These are phyloP conservation scores for Hanseniaspora sp. DNA, from an alignment of 1,139 yeast genomes.

Conservation along the genomic window DNA sequence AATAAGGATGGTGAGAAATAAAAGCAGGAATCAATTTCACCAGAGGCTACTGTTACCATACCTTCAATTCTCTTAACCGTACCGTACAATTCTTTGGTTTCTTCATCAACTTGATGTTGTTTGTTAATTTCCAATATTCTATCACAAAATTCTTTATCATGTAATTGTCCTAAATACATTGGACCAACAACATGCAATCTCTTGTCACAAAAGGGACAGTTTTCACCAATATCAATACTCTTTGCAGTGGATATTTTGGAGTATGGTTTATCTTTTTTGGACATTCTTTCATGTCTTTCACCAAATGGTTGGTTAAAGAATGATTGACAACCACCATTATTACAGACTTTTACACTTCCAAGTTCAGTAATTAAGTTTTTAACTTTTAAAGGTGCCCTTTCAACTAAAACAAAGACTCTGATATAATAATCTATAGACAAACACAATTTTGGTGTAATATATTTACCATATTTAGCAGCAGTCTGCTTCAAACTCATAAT, in stretches of 20 bases:
- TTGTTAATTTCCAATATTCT: slow-evolving; percentile 48
- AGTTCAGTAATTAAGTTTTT: slow-evolving; percentile 64
- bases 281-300: slow-evolving; percentile 36
- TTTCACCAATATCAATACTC: slow-evolving; percentile 44
- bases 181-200: slow-evolving; percentile 83
- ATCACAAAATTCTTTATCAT: slow-evolving; percentile 53
- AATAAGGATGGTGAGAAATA: slow-evolving; percentile 72
- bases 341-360: slow-evolving; percentile 71
- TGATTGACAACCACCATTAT: slow-evolving; percentile 61
- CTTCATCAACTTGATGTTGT: slow-evolving; percentile 24
- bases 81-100: slow-evolving; percentile 48
- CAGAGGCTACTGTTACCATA: slow-evolving; percentile 72
- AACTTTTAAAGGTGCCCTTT: slow-evolving; percentile 67
- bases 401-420: slow-evolving; percentile 67
- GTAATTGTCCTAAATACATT: slow-evolving; percentile 82
- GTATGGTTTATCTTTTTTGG: slow-evolving; percentile 31
- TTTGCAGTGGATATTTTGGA: slow-evolving; percentile 46
- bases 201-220: slow-evolving; percentile 60
- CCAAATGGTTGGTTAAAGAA: slow-evolving; percentile 66
- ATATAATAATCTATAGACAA: slow-evolving; percentile 88
- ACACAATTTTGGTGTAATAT: slow-evolving; percentile 75
- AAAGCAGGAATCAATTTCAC: slow-evolving; percentile 64
- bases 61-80: slow-evolving; percentile 81
- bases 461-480: slow-evolving; percentile 80
- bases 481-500: slow-evolving; percentile 62